phyloP scores from a whole-genome alignment of 208 protist genomes.

The Angomonas deanei region DNA sequence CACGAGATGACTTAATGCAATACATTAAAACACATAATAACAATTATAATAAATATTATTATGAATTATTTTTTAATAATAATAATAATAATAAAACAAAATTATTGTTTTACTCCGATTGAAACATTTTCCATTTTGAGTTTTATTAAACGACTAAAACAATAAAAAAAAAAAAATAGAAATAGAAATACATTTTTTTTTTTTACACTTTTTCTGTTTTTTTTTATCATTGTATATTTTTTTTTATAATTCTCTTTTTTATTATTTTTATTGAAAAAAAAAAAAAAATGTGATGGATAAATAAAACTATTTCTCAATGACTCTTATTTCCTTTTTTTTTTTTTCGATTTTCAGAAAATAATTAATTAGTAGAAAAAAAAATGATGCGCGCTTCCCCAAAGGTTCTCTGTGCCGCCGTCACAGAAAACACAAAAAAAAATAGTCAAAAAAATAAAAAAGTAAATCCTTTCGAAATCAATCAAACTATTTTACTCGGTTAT shows the following conservation, averaged over 20 bases:
- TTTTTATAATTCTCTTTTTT: background rate
- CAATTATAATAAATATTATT: background rate
- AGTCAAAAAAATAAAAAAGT: background rate
- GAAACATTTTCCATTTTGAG: too few species aligned
- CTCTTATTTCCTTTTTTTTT: background rate
- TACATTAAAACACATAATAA: background rate
- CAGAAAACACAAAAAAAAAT: background rate
- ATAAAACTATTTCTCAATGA: background rate
- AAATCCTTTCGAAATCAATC: background rate
- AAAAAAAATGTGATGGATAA: background rate
- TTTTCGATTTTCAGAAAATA: background rate
- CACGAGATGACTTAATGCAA: background rate
- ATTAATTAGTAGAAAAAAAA: too few species aligned
- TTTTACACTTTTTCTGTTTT: background rate
- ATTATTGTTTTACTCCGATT: too few species aligned
- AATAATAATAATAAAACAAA: too few species aligned
- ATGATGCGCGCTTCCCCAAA: too few species aligned
- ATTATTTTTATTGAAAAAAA: background rate
- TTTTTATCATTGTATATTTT: background rate
- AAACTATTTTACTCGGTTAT: conserved; percentile 54
- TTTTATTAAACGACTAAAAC: too few species aligned
- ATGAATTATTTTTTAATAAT: background rate
- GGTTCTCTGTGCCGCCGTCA: background rate
- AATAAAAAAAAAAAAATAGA: too few species aligned
- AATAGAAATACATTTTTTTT: background rate